Percentiles rank a stretch among this genome's conserved stretches.
Evolutionary conservation across 2,329 filamentous ascomycete genomes (phyloP).

Genomic region (Mycocentrospora acerina): DNA sequence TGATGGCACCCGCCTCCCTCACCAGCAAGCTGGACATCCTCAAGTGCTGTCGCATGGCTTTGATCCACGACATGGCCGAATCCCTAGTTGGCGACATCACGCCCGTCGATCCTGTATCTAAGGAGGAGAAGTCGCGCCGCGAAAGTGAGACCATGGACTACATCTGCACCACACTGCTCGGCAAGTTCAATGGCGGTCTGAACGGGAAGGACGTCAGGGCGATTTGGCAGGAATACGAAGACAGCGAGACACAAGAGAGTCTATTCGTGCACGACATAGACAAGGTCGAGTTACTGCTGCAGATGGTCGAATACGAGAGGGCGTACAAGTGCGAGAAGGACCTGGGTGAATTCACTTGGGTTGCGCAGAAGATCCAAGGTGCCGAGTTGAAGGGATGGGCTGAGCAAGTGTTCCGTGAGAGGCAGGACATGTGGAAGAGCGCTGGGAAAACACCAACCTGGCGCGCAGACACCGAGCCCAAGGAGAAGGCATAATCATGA

Average conservation of each 20-base stretch:
- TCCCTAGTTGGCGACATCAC: conserved; percentile 95
- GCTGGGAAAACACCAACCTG: conserved; percentile 37
- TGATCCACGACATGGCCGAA: conserved; percentile 98
- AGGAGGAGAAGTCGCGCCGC: conserved; percentile 83
- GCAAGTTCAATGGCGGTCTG: conserved; percentile 69
- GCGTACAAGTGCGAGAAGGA: conserved; percentile 66
- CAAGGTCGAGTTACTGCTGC: conserved; percentile 90
- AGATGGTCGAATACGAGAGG: conserved; percentile 97
- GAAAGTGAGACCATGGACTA: conserved; percentile 93
- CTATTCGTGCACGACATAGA: conserved; percentile 95
- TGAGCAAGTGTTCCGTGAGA: conserved; percentile 72
- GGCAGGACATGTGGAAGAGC: conserved; percentile 69
- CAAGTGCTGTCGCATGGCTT: conserved; percentile 90
- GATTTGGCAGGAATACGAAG: conserved; percentile 96
- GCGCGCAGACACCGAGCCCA: conserved; percentile 28
- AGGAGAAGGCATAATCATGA: conserved; percentile 6
- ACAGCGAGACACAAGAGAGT: conserved; percentile 78
- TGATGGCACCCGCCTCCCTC: conserved; percentile 81
- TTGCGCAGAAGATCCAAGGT: conserved; percentile 70
- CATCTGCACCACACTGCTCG: conserved; percentile 71
- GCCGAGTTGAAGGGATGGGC: conserved; percentile 82
- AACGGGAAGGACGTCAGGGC: conserved; percentile 71
- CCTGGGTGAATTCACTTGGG: conserved; percentile 82
- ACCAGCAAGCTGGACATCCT: conserved; percentile 71
- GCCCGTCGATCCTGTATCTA: conserved; percentile 81